Evolutionary conservation across 352 stramenopile genomes (phyloP).

Genomic region (Phytophthora megakarya): DNA sequence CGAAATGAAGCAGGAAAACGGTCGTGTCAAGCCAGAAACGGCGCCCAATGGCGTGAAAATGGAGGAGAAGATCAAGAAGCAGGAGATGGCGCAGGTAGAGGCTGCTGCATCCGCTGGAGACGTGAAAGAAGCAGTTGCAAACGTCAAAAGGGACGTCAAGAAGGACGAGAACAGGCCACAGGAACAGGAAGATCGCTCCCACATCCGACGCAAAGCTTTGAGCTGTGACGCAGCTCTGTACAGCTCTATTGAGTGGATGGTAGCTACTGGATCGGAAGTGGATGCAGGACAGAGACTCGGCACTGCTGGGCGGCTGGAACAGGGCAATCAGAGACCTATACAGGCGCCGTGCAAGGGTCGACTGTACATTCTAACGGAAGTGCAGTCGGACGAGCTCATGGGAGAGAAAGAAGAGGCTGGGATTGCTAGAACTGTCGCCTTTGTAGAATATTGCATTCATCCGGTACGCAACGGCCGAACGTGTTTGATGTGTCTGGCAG

Average conservation of each 20-base stretch:
- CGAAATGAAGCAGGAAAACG: slow-evolving; percentile 27
- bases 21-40: slow-evolving; percentile 22
- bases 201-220: slow-evolving; percentile 66
- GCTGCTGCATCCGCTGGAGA: neutral
- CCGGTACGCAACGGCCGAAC: slow-evolving; percentile 72
- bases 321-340: slow-evolving; percentile 58
- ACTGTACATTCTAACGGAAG: slow-evolving; percentile 48
- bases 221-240: slow-evolving; percentile 42
- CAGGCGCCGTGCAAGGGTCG: slow-evolving; percentile 92
- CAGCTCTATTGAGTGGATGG: slow-evolving; percentile 50
- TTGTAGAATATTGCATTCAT: slow-evolving; percentile 84
- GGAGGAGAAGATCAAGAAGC: slow-evolving; percentile 34
- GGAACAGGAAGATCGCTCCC: slow-evolving; percentile 32
- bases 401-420: slow-evolving; percentile 14
- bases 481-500: slow-evolving; percentile 80
- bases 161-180: slow-evolving; percentile 25
- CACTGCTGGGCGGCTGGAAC: slow-evolving; percentile 58
- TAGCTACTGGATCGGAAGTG: slow-evolving; percentile 52
- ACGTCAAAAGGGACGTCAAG: slow-evolving; percentile 24
- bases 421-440: slow-evolving; percentile 39
- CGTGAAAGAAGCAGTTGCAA: slow-evolving; percentile 9
- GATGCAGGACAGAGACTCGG: slow-evolving; percentile 63
- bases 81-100: slow-evolving; percentile 18
- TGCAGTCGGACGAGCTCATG: slow-evolving; percentile 30
- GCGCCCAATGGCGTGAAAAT: slow-evolving; percentile 24